phyloP scores from a whole-genome alignment of 106 monocot species.

The Apostasia shenzhenica region DNA sequence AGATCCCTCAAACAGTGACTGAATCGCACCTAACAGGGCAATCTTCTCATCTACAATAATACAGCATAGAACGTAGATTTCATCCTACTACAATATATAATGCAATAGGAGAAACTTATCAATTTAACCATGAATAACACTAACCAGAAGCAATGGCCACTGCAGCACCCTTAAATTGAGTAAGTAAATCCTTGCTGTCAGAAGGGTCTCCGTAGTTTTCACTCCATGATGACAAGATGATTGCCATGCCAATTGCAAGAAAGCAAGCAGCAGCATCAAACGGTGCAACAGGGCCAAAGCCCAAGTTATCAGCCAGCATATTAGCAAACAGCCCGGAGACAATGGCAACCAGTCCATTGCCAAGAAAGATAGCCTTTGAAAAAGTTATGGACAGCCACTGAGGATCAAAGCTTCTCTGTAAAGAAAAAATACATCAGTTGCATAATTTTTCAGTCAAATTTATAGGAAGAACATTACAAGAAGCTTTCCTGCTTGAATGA shows the following conservation, averaged over 20 bases:
- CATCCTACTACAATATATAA: too few relatives aligned
- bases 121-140: conserved; percentile 4
- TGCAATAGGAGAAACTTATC: too few relatives aligned
- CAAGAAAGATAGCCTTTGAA: conserved; percentile 99
- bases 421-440: conserved; percentile 5
- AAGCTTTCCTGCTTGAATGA: too few relatives aligned
- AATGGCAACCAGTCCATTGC: conserved; percentile 92
- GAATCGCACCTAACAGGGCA: conserved; percentile 95
- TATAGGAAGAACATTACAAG: too few relatives aligned
- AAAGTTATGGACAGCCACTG: conserved; percentile 97
- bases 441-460: too few relatives aligned
- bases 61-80: too few relatives aligned
- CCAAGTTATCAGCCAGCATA: conserved; percentile 71
- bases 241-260: conserved; percentile 91
- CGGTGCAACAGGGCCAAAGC: conserved; percentile 91
- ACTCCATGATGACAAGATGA: conserved; percentile 81
- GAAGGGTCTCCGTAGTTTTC: conserved; percentile 98
- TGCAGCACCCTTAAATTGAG: conserved; percentile 86
- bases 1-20: conserved; percentile 94
- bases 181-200: conserved; percentile 69
- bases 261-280: conserved; percentile 96
- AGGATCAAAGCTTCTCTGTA: conserved; percentile 91
- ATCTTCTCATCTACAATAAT: conserved; percentile 82
- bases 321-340: conserved; percentile 81
- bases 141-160: conserved; percentile 89